These are phyloP conservation scores for Penstemon newberryi DNA, from an alignment of 257 asterid genomes.

Conservation along the genomic window DNA sequence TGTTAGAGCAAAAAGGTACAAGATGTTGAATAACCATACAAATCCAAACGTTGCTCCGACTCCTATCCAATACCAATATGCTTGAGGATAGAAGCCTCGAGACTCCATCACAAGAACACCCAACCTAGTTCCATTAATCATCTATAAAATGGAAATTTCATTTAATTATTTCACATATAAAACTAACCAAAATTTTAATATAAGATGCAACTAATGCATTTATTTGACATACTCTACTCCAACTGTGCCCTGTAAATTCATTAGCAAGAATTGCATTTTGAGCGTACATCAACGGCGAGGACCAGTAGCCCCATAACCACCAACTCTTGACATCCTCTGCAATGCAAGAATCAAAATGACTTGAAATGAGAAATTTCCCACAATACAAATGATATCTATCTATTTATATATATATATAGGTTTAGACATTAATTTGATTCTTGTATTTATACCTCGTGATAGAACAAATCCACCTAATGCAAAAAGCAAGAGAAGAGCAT, in stretches of 20 bases:
- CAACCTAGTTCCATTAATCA: conserved; percentile 44
- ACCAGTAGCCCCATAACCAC: conserved; percentile 86
- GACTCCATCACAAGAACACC: conserved; percentile 40
- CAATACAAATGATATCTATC: not conserved
- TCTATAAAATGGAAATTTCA: conserved; percentile 22
- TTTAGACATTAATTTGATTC: not conserved
- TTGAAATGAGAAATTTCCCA: conserved; percentile 12
- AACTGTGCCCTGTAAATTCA: conserved; percentile 60
- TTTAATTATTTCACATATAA: not conserved
- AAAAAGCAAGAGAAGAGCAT: conserved; percentile 45
- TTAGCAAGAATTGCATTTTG: conserved; percentile 65
- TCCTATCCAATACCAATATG: conserved; percentile 77
- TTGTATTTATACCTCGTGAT: conserved; percentile 48
- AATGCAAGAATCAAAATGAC: not conserved
- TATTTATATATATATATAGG: too few species aligned
- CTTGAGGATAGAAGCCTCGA: conserved; percentile 53
- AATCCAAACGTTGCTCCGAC: conserved; percentile 47
- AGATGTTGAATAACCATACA: conserved; percentile 41
- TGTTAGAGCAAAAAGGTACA: conserved; percentile 37
- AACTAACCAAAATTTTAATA: too few species aligned
- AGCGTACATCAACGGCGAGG: conserved; percentile 71
- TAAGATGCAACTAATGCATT: not conserved
- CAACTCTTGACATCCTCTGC: conserved; percentile 60
- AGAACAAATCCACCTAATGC: conserved; percentile 70
- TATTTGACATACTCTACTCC: conserved; percentile 50